Base-by-base conservation (phyloP, 352 stramenopile species). In the Aphanomyces astaci region DNA sequence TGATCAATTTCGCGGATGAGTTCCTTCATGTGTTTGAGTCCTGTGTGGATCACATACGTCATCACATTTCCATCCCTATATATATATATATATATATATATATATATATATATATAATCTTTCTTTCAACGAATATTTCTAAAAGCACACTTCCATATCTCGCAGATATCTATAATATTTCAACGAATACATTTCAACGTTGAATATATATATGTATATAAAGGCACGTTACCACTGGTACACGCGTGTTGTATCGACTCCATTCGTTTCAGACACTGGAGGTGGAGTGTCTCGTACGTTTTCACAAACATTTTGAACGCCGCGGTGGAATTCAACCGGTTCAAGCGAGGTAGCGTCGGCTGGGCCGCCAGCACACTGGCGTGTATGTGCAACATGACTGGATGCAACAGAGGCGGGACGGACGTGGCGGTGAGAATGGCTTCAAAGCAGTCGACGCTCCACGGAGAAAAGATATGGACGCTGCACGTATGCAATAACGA, bases 21-120 rank as follows among this genome's bases (percentile, higher is more conserved):
- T 32, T 59, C 11, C 51, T 59, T 59, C 51, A 59, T 59, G 51
- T 59, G 1, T 39, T 59, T 59, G 0, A 59, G 51, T 13, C 51
- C 51, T 59, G 30, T n/a, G n/a, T n/a, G n/a, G n/a, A n/a, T n/a
- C n/a, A n/a, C n/a, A n/a, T n/a, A n/a, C n/a, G n/a, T n/a, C n/a
- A n/a, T n/a, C n/a, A n/a, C n/a, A n/a, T n/a, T n/a, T n/a, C n/a
- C n/a, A n/a, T n/a, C n/a, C n/a, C n/a, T n/a, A n/a, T n/a, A n/a
- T n/a, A n/a, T n/a, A n/a, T n/a, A n/a, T n/a, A n/a, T n/a, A n/a
- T n/a, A n/a, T n/a, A n/a, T n/a, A n/a, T n/a, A n/a, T n/a, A n/a
- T n/a, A n/a, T n/a, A n/a, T n/a, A n/a, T n/a, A n/a, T n/a, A n/a
- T n/a, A n/a, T n/a, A n/a, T n/a, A n/a, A n/a, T n/a, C n/a, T n/a